Evolutionary conservation across 345 rosid genomes (phyloP), one percentile per base, ranked within the genome.

Genomic region (Linum tenue): DNA sequence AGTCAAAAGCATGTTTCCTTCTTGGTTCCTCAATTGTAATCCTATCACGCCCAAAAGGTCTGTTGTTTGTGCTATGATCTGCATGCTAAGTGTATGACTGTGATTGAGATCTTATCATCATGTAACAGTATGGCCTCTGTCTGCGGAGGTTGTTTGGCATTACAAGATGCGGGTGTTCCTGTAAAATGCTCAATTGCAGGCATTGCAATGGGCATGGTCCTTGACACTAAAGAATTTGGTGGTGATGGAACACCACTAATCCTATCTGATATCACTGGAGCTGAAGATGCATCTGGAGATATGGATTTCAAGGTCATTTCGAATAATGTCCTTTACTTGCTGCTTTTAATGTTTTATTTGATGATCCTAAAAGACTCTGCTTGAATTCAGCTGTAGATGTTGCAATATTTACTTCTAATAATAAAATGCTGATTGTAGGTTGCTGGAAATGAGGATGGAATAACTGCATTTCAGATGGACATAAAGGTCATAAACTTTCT

Each of bases 381-480:
- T 39, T 15, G 22, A 66, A 59, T 67, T 50, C 60, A 59, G 59
- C 42, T 55, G 56, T 56, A 37, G 61, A 10, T 15, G 55, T 39
- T 62, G 56, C 44, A 55, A 4, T 7, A 15, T 40, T 63, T 6
- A 7, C 15, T 17, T 57, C 36, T 31, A n/a, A 39, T 35, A 15
- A 12, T 43, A 8, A 36, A 48, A 59, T 74, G 60, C 22, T 70
- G 64, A 40, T 78, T 65, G 43, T 76, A 94, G 99, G 96, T 94
- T 74, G 96, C 99, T 81, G 99, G 99, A 76, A 90, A 81, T 79
- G 95, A 88, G 80, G 87, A 85, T 78, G 92, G 92, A 31, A 72
- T 94, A 64, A 90, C 97, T 44, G 99, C 99, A 69, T 94, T 94
- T 83, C 99, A 94, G 85, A 84, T 94, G 99, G 99, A 94, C 81